Conservation (phyloP, 1,139 yeast genomes). For the Candida glucosophila region DNA sequence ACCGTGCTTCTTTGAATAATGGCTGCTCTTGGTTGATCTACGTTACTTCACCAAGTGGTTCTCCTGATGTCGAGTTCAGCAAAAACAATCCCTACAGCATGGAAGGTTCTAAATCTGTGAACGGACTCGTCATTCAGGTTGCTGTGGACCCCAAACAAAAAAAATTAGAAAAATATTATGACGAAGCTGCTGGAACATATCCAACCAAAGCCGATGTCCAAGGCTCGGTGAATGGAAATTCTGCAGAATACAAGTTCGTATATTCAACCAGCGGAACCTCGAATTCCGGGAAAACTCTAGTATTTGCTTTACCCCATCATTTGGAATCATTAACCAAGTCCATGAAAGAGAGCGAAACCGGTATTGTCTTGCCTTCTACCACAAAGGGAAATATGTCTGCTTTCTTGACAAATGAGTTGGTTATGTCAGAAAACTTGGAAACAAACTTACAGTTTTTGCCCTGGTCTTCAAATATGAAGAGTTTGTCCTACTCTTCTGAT, state of each 20-base stretch:
- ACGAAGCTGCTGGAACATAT: constrained; percentile 30
- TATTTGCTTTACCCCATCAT: constrained; percentile 73
- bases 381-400: constrained; percentile 65
- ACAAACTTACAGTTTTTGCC: constrained; percentile 53
- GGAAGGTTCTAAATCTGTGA: constrained; percentile 35
- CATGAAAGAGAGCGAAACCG: constrained; percentile 32
- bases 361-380: constrained; percentile 44
- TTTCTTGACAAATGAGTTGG: constrained; percentile 41
- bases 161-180: constrained; percentile 20
- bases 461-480: constrained; percentile 31
- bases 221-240: constrained; percentile 20
- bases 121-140: constrained; percentile 53
- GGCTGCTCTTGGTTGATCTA: constrained; percentile 50
- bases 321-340: constrained; percentile 38
- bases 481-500: constrained; percentile 37
- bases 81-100: constrained; percentile 29
- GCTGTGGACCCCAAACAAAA: constrained; percentile 42
- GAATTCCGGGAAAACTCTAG: constrained; percentile 39
- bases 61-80: constrained; percentile 24
- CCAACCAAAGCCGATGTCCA: constrained; percentile 24
- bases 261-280: constrained; percentile 50
- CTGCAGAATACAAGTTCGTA: constrained; percentile 43
- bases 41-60: constrained; percentile 39
- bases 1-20: constrained; percentile 44
- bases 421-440: constrained; percentile 42